Evolutionary conservation across 352 stramenopile genomes (phyloP), one percentile per base, ranked within the genome.

Genomic region (Phytophthora meadii): DNA sequence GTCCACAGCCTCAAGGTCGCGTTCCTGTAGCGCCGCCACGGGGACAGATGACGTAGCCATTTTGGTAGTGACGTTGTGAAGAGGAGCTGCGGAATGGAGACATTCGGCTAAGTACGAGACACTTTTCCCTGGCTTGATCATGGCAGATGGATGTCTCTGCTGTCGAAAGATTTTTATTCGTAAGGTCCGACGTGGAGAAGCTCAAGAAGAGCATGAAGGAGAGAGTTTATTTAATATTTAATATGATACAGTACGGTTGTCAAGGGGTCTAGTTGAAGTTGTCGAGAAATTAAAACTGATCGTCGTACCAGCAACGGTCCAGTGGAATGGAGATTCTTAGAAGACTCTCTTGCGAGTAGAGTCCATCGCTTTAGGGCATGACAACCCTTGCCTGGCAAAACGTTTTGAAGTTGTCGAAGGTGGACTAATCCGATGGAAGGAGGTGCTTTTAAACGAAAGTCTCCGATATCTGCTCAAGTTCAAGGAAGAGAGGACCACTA

Each of bases 1-100:
- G 10, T 76, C 74, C 17, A 78, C 57, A 5, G 45, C 36, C 39
- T 73, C 62, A 9, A 77, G 54, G 22, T 77, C 72, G 32, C 70
- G 54, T 44, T 62, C 58, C 36, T 81, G 68, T 46, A 79, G 49
- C 19, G 47, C 44, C 45, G 53, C 65, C 47, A 54, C 39, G 12
- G 22, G 3, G 51, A 53, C 25, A 10, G 39, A 25, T 46, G 41
- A 36, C 17, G 22, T 25, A 30, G 36, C 41, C 66, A 64, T 70
- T 10, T 48, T 74, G 15, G 4, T 68, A 52, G 56, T 71, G 59
- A 72, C 55, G 68, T 64, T 53, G 44, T 59, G n/a, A 34, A 34
- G 30, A 32, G n/a, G 45, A 51, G 56, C 40, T 42, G 40, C 15
- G 19, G 53, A 27, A 61, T 61, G 30, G 37, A 60, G 32, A 15